phyloP scores from a whole-genome alignment of 2,329 filamentous ascomycete species.

The Pseudogymnoascus destructans region DNA sequence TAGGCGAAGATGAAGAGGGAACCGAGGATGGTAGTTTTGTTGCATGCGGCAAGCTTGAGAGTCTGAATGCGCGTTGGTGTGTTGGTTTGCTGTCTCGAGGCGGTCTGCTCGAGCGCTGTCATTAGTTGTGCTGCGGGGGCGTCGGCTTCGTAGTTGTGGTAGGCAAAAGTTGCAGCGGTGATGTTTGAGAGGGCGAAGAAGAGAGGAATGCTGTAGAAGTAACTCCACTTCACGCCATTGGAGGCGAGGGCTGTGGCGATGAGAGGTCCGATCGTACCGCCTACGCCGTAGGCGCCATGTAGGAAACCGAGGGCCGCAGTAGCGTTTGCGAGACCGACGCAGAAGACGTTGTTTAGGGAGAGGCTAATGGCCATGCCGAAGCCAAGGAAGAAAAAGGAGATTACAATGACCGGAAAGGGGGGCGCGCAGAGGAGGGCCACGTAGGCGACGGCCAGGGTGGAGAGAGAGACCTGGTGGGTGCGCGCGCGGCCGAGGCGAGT shows the following conservation, averaged over 20 bases:
- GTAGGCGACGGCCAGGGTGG: slow-evolving; percentile 46
- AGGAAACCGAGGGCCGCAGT: slow-evolving; percentile 46
- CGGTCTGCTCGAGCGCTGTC: slow-evolving; percentile 31
- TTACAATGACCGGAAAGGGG: slow-evolving; percentile 55
- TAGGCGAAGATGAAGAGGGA: slow-evolving; percentile 77
- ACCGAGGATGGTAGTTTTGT: slow-evolving; percentile 51
- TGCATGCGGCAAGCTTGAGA: slow-evolving; percentile 25
- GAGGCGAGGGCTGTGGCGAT: slow-evolving; percentile 63
- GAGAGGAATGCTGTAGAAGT: slow-evolving; percentile 59
- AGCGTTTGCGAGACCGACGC: slow-evolving; percentile 38
- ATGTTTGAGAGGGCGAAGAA: slow-evolving; percentile 43
- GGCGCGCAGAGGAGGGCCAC: slow-evolving; percentile 52
- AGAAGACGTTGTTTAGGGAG: slow-evolving; percentile 46
- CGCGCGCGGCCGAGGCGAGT: slow-evolving; percentile 51
- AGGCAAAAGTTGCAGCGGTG: slow-evolving; percentile 51
- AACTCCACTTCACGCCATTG: slow-evolving; percentile 46
- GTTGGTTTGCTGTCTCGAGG: slow-evolving; percentile 21
- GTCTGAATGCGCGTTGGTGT: slow-evolving; percentile 24
- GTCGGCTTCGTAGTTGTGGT: slow-evolving; percentile 57
- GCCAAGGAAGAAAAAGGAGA: slow-evolving; percentile 56
- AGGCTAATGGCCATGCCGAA: slow-evolving; percentile 43
- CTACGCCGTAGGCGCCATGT: slow-evolving; percentile 56
- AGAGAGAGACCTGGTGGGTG: slow-evolving; percentile 45
- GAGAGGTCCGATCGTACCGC: slow-evolving; percentile 53
- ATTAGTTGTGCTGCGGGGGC: slow-evolving; percentile 30